Conservation (phyloP, 148 eudicot genomes). For the Amaranthus palmeri region DNA sequence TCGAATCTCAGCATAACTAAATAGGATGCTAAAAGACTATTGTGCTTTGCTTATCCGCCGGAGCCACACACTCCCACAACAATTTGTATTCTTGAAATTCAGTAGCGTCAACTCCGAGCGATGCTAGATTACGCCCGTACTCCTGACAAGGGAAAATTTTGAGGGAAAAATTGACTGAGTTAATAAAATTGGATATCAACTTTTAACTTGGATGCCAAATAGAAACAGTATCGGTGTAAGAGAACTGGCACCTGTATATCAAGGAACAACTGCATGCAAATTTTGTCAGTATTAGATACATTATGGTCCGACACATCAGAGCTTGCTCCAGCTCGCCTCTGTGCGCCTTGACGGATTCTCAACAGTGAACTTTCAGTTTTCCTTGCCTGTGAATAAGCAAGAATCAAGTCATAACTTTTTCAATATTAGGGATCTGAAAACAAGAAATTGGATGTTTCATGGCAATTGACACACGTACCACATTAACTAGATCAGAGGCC, state of each 20-base stretch:
- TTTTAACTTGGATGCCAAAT: neutral
- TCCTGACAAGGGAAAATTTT: constrained; percentile 42
- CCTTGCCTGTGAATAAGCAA: constrained; percentile 46
- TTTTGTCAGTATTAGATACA: constrained; percentile 82
- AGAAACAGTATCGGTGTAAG: neutral
- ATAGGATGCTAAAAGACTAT: constrained; percentile 47
- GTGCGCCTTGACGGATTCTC: constrained; percentile 79
- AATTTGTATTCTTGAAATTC: constrained; percentile 57
- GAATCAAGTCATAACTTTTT: constrained; percentile 3
- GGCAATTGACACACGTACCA: constrained; percentile 41
- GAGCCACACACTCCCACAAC: constrained; percentile 93
- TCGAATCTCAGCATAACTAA: neutral
- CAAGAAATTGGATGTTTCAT: neutral
- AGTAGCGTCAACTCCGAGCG: constrained; percentile 75
- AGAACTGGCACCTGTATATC: constrained; percentile 71
- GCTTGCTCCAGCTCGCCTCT: constrained; percentile 79
- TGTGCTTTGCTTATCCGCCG: constrained; percentile 50
- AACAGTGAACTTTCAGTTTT: constrained; percentile 77
- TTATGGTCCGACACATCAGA: constrained; percentile 69
- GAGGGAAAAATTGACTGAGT: neutral
- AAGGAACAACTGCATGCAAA: constrained; percentile 91
- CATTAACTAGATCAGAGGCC: constrained; percentile 61
- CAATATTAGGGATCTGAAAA: constrained; percentile 1
- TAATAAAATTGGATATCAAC: neutral
- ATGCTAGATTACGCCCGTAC: constrained; percentile 77